Percentiles rank a stretch among this genome's conserved stretches.
Conservation (phyloP, 768 basidiomycete species). For the Floccularia luteovirens region DNA sequence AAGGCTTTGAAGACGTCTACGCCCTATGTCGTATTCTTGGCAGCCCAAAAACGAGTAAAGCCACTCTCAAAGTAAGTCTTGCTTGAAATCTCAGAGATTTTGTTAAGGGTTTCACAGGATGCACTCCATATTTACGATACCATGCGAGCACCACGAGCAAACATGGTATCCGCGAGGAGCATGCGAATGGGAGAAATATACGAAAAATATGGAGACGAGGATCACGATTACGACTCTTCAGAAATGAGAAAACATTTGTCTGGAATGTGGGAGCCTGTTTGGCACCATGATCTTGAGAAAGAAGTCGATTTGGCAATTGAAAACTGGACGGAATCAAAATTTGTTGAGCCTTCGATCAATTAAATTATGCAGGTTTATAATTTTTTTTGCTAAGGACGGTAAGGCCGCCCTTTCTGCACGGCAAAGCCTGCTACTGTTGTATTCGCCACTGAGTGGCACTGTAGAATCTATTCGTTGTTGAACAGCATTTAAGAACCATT, state of each 20-base stretch:
- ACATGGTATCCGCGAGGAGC: conserved; percentile 37
- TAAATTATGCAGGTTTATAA: not conserved
- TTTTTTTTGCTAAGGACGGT: no score
- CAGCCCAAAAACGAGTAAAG: conserved; percentile 27
- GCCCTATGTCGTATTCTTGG: conserved; percentile 36
- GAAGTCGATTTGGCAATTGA: conserved; percentile 27
- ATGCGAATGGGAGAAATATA: conserved; percentile 33
- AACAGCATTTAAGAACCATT: not conserved
- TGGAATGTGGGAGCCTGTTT: conserved; percentile 39
- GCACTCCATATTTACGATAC: conserved; percentile 38
- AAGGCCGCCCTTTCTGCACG: no score
- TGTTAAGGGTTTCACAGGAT: conserved; percentile 19
- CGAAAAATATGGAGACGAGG: conserved; percentile 26
- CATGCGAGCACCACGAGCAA: conserved; percentile 38
- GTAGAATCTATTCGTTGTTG: no score
- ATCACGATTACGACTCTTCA: conserved; percentile 18
- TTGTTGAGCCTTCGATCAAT: not conserved
- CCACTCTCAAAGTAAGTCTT: conserved; percentile 28
- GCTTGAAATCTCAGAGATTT: not conserved
- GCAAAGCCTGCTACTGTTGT: no score
- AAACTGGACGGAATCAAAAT: not conserved
- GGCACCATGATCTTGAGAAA: conserved; percentile 35
- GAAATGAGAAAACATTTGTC: conserved; percentile 24
- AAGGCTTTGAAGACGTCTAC: conserved; percentile 51
- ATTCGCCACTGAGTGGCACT: no score